phyloP scores from a whole-genome alignment of 371 early-diverging fungal genomes.

The Mucor ambiguus region DNA sequence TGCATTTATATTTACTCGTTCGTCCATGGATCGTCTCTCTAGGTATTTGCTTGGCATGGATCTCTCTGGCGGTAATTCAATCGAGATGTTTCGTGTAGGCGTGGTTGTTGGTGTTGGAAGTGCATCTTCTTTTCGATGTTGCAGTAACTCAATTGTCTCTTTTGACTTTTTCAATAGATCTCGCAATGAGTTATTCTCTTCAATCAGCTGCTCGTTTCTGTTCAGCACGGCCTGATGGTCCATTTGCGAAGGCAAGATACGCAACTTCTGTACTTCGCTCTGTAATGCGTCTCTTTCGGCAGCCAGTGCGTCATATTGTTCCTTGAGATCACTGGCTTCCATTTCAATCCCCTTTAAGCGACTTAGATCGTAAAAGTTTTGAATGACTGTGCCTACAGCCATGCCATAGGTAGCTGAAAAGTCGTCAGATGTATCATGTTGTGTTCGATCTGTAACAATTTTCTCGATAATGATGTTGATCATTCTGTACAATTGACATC shows the following conservation, averaged over 20 bases:
- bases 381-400: conserved; percentile 52
- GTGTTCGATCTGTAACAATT: conserved; percentile 76
- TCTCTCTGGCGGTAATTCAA: neutral
- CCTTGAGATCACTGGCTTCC: conserved; percentile 51
- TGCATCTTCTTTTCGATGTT: neutral
- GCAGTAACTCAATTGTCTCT: conserved; percentile 33
- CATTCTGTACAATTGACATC: conserved; percentile 72
- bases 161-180: conserved; percentile 31
- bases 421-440: conserved; percentile 48
- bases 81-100: neutral
- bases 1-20: neutral
- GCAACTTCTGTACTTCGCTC: conserved; percentile 22
- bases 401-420: conserved; percentile 36
- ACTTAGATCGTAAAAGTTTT: conserved; percentile 72
- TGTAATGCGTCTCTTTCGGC: conserved; percentile 28
- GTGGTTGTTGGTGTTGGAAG: neutral
- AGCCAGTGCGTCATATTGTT: conserved; percentile 23
- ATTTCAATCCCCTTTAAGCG: conserved; percentile 57
- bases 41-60: neutral
- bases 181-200: conserved; percentile 32
- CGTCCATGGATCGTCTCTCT: conserved; percentile 14
- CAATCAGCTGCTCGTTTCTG: conserved; percentile 14
- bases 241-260: conserved; percentile 23
- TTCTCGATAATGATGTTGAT: conserved; percentile 76
- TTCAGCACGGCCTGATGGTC: conserved; percentile 16